Evolutionary conservation across 768 basidiomycete genomes (phyloP), one percentile per base, ranked within the genome.

Genomic region (Sporobolomyces phaffii): DNA sequence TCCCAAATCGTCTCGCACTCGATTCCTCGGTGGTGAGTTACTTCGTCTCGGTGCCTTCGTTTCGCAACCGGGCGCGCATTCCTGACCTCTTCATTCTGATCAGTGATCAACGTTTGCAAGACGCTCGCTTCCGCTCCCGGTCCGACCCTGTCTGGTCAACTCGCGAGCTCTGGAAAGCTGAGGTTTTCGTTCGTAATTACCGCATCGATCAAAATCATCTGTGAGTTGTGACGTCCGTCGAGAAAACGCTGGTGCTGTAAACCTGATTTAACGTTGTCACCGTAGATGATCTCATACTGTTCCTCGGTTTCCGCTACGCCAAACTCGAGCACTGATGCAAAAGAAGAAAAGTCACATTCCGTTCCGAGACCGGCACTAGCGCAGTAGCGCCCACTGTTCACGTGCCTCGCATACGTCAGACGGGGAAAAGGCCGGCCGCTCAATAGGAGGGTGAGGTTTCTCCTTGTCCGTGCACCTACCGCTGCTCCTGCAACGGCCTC

Each of bases 51-150:
- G n/a, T n/a, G n/a, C n/a, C n/a, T n/a, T n/a, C n/a, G n/a, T n/a
- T n/a, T n/a, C n/a, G n/a, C n/a, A n/a, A n/a, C n/a, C n/a, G n/a
- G n/a, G n/a, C n/a, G n/a, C n/a, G n/a, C n/a, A n/a, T n/a, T n/a
- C n/a, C n/a, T n/a, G n/a, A n/a, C n/a, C n/a, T n/a, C n/a, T n/a
- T n/a, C n/a, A n/a, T n/a, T n/a, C n/a, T n/a, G n/a, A n/a, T n/a
- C n/a, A n/a, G 60, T 69, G 34, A 56, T 70, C 44, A 65, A 70
- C 56, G 60, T 70, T 33, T 65, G 60, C 60, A 70, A 65, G 44
- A 65, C 68, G 2, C 56, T 70, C n/a, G 68, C 68, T 2, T 29
- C 53, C 2, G 49, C 64, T 7, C 68, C 68, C 1, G 68, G 68
- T 9, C 63, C 68, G 43, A 65, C 63, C 1, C 38, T 65, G n/a